Conservation (phyloP, 306 rosid genomes). For the Castanea sativa region DNA sequence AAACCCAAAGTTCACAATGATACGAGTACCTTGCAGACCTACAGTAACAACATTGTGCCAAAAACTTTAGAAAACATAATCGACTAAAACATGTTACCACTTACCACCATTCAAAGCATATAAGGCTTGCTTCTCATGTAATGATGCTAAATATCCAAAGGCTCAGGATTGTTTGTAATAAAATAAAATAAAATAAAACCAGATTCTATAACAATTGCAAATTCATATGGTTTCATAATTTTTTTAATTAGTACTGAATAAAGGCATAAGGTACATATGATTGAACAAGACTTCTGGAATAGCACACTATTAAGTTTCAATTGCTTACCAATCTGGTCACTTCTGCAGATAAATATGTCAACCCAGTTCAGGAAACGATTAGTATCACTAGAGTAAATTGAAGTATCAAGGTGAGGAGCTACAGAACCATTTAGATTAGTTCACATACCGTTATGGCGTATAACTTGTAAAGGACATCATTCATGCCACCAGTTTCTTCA, state of each 20-base stretch:
- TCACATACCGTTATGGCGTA: conserved; percentile 63
- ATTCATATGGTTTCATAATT: not conserved
- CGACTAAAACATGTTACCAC: not conserved
- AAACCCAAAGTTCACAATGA: conserved; percentile 6
- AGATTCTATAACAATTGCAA: not conserved
- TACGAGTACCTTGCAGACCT: not conserved
- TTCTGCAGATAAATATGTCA: not conserved
- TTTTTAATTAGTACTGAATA: not conserved
- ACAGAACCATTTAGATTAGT: not conserved
- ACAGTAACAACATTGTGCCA: not conserved
- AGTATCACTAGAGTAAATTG: not conserved
- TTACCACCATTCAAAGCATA: not conserved
- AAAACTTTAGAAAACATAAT: not conserved
- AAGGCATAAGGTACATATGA: not conserved
- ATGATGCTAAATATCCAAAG: not conserved
- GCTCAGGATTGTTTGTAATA: no score
- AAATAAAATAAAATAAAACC: no score
- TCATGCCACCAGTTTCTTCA: conserved; percentile 98
- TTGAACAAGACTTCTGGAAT: not conserved
- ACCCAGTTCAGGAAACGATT: not conserved
- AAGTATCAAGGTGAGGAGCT: conserved; percentile 10
- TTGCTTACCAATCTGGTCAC: not conserved
- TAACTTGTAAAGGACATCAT: conserved; percentile 84
- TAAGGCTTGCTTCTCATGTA: not conserved
- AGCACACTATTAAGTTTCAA: not conserved